phyloP scores from a whole-genome alignment of 805 yeast species.

The Metschnikowia baotianmanensis region DNA sequence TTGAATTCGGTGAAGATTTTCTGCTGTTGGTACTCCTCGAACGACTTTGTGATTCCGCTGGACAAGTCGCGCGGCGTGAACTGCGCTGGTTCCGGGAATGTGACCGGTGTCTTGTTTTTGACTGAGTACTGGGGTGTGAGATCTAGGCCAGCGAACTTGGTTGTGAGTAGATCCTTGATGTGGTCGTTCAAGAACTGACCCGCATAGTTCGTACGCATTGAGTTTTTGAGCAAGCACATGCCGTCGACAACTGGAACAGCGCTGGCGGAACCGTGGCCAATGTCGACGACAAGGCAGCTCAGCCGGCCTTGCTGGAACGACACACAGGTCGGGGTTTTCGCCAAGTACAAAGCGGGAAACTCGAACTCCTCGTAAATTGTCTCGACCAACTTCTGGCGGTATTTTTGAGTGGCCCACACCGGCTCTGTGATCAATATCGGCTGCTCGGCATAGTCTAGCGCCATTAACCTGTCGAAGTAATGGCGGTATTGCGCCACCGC shows the following conservation, averaged over 20 bases:
- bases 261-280: slow-evolving; percentile 75
- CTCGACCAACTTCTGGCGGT: slow-evolving; percentile 70
- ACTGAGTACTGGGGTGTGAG: slow-evolving; percentile 45
- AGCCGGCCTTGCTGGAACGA: slow-evolving; percentile 89
- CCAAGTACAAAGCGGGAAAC: slow-evolving; percentile 79
- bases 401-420: slow-evolving; percentile 70
- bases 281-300: slow-evolving; percentile 79
- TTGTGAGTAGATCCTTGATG: slow-evolving; percentile 40
- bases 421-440: slow-evolving; percentile 86
- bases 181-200: slow-evolving; percentile 66
- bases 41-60: slow-evolving; percentile 43
- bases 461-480: slow-evolving; percentile 50
- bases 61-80: slow-evolving; percentile 24
- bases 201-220: slow-evolving; percentile 67
- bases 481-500: slow-evolving; percentile 71
- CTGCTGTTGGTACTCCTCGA: slow-evolving; percentile 53
- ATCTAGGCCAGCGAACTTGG: slow-evolving; percentile 28
- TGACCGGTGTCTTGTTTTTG: slow-evolving; percentile 40
- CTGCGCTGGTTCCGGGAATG: slow-evolving; percentile 31
- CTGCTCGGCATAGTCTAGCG: slow-evolving; percentile 57
- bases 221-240: slow-evolving; percentile 66
- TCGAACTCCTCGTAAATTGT: slow-evolving; percentile 63
- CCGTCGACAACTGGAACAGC: slow-evolving; percentile 86
- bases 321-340: slow-evolving; percentile 81
- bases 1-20: slow-evolving; percentile 69